Percentiles rank a stretch among this genome's conserved stretches.
Conservation (phyloP, 1,139 yeast species). For the Magnusiomyces sp. region DNA sequence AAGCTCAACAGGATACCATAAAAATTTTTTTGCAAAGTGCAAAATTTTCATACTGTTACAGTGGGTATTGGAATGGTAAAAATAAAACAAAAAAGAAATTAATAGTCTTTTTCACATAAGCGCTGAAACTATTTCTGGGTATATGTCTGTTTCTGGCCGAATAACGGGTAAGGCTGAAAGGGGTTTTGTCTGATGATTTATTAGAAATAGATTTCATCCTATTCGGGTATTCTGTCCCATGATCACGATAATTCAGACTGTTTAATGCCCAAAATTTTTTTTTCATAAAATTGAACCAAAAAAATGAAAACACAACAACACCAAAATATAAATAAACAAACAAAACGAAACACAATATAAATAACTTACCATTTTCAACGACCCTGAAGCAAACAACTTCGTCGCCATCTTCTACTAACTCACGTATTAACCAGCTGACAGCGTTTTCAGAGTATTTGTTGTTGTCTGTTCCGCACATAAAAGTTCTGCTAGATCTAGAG, state of each 20-base stretch:
- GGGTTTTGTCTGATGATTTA: too few species aligned
- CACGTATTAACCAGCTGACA: slow-evolving; percentile 58
- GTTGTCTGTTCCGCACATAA: slow-evolving; percentile 52
- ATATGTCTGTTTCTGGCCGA: too few species aligned
- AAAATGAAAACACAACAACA: not conserved
- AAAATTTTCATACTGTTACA: too few species aligned
- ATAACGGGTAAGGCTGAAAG: too few species aligned
- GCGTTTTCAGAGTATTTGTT: slow-evolving; percentile 52
- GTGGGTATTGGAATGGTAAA: not conserved
- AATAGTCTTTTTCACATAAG: not conserved
- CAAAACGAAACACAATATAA: not conserved
- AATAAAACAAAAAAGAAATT: not conserved
- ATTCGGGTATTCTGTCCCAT: too few species aligned
- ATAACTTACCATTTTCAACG: slow-evolving; percentile 35
- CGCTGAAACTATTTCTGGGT: not conserved
- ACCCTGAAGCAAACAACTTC: slow-evolving; percentile 55
- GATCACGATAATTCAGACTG: too few species aligned
- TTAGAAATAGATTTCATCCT: too few species aligned
- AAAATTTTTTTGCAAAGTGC: too few species aligned
- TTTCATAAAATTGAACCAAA: not conserved
- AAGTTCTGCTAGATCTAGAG: slow-evolving; percentile 51
- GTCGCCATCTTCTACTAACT: slow-evolving; percentile 56
- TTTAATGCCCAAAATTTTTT: not conserved
- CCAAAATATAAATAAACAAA: not conserved
- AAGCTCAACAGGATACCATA: too few species aligned